Percentiles rank a stretch among this genome's conserved stretches.
phyloP scores from a whole-genome alignment of 148 eudicot genomes.

The Heliamphora exappendiculata region DNA sequence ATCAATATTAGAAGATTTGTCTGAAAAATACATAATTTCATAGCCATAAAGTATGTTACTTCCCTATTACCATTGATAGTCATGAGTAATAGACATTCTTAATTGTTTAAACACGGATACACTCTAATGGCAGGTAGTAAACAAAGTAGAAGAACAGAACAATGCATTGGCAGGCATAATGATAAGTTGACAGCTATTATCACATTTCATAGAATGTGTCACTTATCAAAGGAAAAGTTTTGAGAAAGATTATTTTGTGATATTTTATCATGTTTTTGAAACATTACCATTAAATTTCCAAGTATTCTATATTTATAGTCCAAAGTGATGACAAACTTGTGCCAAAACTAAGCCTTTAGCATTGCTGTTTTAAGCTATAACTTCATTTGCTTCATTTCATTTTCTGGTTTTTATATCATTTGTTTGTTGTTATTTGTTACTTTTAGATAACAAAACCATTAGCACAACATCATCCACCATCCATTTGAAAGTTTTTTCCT shows the following conservation, averaged over 20 bases:
- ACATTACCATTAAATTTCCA: not conserved
- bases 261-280: not conserved
- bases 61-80: not conserved
- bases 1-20: not conserved
- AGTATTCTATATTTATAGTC: not conserved
- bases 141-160: not conserved
- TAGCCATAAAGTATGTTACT: not conserved
- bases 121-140: not conserved
- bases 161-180: not conserved
- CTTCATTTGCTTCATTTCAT: not conserved
- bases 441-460: not conserved
- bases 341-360: not conserved
- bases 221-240: not conserved
- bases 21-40: not conserved
- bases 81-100: not conserved
- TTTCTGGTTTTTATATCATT: not conserved
- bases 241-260: not conserved
- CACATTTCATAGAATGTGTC: not conserved
- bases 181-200: not conserved
- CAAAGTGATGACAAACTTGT: not conserved
- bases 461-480: not conserved
- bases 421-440: not conserved
- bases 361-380: not conserved
- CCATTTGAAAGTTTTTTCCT: not conserved
- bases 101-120: not conserved